Conservation (phyloP, 2,329 filamentous ascomycete genomes). For the Hymenoscyphus linearis region DNA sequence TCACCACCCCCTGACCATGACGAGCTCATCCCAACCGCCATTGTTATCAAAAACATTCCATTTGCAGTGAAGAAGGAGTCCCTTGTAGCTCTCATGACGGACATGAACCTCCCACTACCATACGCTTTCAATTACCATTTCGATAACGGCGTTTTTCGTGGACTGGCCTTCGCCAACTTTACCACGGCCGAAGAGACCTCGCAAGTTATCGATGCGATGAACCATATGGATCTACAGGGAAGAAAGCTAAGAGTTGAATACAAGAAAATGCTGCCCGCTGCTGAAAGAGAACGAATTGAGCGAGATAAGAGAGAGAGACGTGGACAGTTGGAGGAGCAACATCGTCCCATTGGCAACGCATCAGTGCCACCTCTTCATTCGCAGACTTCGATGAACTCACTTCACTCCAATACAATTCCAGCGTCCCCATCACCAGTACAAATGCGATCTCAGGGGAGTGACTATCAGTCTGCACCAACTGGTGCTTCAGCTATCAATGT, state of each 20-base stretch:
- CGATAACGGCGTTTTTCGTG: constrained; percentile 94
- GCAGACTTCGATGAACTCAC: constrained; percentile 74
- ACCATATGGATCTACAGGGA: constrained; percentile 91
- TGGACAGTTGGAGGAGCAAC: constrained; percentile 94
- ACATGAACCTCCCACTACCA: constrained; percentile 85
- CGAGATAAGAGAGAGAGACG: constrained; percentile 93
- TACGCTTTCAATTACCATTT: constrained; percentile 99
- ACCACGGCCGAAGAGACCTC: constrained; percentile 92
- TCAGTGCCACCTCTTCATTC: constrained; percentile 59
- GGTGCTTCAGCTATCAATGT: constrained; percentile 15
- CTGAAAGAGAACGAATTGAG: constrained; percentile 92
- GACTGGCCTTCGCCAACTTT: constrained; percentile 96
- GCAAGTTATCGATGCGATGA: constrained; percentile 87
- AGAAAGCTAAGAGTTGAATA: constrained; percentile 95
- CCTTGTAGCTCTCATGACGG: constrained; percentile 86
- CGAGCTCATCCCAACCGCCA: constrained; percentile 94
- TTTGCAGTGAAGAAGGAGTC: constrained; percentile 98
- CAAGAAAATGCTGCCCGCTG: constrained; percentile 97
- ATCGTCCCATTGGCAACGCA: constrained; percentile 57
- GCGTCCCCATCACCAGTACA: constrained; percentile 31
- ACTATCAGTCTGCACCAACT: background rate
- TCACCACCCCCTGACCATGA: constrained; percentile 41
- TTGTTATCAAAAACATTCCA: constrained; percentile 99
- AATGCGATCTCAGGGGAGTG: constrained; percentile 24
- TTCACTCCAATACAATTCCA: constrained; percentile 60